A percentile compares a stretch with the other conserved stretches of the same genome.
These are phyloP conservation scores for Aspergillus asperescens DNA, from an alignment of 495 filamentous ascomycete species.

Conservation along the genomic window DNA sequence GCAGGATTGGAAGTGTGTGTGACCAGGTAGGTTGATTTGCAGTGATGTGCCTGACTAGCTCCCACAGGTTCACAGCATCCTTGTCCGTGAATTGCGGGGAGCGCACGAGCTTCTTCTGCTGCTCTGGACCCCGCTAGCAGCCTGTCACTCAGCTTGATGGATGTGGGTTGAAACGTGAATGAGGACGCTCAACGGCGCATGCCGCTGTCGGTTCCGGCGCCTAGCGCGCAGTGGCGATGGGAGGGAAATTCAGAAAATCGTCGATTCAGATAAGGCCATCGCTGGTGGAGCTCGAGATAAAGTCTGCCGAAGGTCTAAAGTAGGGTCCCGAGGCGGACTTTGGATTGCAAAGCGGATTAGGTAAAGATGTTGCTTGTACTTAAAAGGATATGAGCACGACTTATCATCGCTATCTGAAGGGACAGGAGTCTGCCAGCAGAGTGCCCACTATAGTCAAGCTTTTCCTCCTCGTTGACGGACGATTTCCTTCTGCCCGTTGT, in stretches of 20 bases:
- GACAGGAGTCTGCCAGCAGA: not conserved
- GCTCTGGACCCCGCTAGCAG: not conserved
- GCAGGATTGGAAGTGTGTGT: slow-evolving; percentile 8
- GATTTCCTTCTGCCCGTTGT: not conserved
- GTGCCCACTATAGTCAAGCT: slow-evolving; percentile 3
- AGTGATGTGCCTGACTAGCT: slow-evolving; percentile 17
- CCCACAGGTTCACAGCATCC: slow-evolving; percentile 15
- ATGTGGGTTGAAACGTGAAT: not conserved
- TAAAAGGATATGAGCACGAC: slow-evolving; percentile 4
- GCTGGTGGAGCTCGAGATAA: slow-evolving; percentile 19
- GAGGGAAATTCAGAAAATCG: too few species aligned
- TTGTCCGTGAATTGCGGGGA: slow-evolving; percentile 12
- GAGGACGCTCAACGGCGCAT: not conserved
- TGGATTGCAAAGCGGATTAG: slow-evolving; percentile 13
- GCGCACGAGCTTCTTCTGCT: slow-evolving; percentile 6
- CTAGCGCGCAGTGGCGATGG: slow-evolving; percentile 25
- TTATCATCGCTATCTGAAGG: slow-evolving; percentile 1
- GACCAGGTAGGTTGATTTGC: slow-evolving; percentile 13
- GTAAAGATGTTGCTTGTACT: slow-evolving; percentile 5
- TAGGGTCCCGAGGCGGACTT: slow-evolving; percentile 2
- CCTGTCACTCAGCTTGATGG: not conserved
- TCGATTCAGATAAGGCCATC: slow-evolving; percentile 19
- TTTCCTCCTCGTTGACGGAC: slow-evolving; percentile 2
- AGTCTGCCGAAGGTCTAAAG: slow-evolving; percentile 14
- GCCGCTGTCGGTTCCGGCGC: slow-evolving; percentile 17